Evolutionary conservation across 345 rosid genomes (phyloP), one percentile per base, ranked within the genome.

Genomic region (Streptanthus diversifolius): DNA sequence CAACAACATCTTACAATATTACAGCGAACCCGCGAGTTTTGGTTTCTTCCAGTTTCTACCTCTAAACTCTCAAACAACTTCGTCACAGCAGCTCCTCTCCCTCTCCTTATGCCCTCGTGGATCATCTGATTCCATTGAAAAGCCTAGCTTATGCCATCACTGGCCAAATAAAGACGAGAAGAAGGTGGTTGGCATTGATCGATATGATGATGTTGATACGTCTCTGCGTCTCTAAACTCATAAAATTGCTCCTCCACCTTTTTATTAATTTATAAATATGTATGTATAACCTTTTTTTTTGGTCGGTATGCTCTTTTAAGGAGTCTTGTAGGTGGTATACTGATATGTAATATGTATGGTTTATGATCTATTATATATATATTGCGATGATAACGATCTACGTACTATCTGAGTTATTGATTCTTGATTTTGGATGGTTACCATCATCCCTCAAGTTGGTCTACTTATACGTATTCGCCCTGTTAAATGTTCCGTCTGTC

Each of bases 191-290:
- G 76, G 80, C 24, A 56, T 71, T 64, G 76, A 70, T 63, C 80
- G 80, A 48, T 55, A 56, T 61, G 71, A 78, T 63, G 87, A 84
- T 35, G 82, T 88, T 4, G 93, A 88, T 68, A 88, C 93, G 41
- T 88, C 93, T 80, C 91, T 88, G 63, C 93, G 84, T 80, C 87
- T 88, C 82, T 88, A 74, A 65, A 61, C 24, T 9, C 53, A 60
- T 59, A 30, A 35, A 33, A 32, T 1, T 18, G 27, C 11, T 63
- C 32, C 21, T 51, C 22, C 55, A 14, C 44, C 13, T 11, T 27
- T 19, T 10, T 2, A 54, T 64, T 8, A 15, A 36, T 32, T 25
- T 44, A 62, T 52, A 63, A 63, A 55, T 70, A 76, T 76, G 66
- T 63, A 47, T 22, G 60, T 76, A 76, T 54, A 76, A 45, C 15